Evolutionary conservation across 2,329 filamentous ascomycete species (phyloP), one percentile per base, ranked within the genome.

Genomic region (Penicillium sp.): DNA sequence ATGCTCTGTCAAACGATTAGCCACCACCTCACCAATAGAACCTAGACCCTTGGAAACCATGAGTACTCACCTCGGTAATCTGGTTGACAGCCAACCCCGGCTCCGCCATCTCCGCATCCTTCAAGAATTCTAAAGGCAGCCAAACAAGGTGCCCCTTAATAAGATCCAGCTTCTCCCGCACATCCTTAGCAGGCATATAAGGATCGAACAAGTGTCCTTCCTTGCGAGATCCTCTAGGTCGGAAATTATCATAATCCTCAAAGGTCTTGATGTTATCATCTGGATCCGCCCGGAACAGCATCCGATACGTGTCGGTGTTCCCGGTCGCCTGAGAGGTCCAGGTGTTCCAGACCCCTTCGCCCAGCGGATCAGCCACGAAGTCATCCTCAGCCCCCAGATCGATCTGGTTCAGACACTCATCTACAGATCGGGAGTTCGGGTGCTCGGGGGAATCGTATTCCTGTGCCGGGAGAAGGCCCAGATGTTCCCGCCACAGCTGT

Each of bases 71-170:
- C 79, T 97, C 91, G 0, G 93, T 97, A 67, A 85, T 88, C 43
- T 83, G 76, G 71, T 97, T 97, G 39, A 97, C 85, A 74, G 92
- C 87, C 72, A 97, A 67, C 0, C 93, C 92, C 66, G 83, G 84
- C 77, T 97, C 92, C 0, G 92, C 92, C 92, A 97, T 95, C 64
- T 90, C 82, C 0, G 87, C 91, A 59, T 96, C 86, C 65, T 83
- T 81, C 68, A 97, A 74, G 70, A 96, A 97, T 43, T 92, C 84
- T 66, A 97, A 72, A n/a, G 92, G 92, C 87, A 96, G 93, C 90
- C 90, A 95, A 6, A 97, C 93, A 39, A 97, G 73, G 77, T 97
- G 93, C 0, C 93, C 93, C 75, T 86, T 87, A 62, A 97, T 85
- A 67, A 88, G 81, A 64, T 91, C 86, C 46, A 97, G 77, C 72